Evolutionary conservation across 2,329 filamentous ascomycete genomes (phyloP).

Genomic region (Leptographium flavum): DNA sequence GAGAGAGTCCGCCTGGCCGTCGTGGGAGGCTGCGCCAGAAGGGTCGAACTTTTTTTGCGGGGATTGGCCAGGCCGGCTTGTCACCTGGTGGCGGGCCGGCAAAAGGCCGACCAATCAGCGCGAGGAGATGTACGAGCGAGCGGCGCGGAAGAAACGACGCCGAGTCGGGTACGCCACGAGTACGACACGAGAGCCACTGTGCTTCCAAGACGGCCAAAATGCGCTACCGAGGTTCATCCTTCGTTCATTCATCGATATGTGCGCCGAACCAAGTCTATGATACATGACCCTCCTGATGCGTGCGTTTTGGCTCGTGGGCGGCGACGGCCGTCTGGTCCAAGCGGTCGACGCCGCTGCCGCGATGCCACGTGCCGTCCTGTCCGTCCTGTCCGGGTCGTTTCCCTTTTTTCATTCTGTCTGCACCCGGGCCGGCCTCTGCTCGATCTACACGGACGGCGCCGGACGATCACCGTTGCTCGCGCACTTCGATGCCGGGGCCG

Average conservation of each 20-base stretch:
- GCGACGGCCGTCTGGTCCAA: background rate
- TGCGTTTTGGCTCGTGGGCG: background rate
- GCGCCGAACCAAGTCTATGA: slow-evolving; percentile 1
- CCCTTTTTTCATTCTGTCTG: background rate
- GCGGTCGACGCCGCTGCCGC: background rate
- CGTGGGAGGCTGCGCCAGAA: too few species aligned
- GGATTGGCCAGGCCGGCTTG: background rate
- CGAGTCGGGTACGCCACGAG: too few species aligned
- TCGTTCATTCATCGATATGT: background rate
- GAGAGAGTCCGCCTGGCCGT: background rate
- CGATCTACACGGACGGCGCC: background rate
- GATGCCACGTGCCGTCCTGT: too few species aligned
- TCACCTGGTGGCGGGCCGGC: slow-evolving; percentile 6
- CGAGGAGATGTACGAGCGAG: too few species aligned
- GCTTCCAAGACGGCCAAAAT: too few species aligned
- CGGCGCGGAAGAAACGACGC: too few species aligned
- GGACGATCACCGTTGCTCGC: slow-evolving; percentile 41
- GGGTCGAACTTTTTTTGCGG: background rate
- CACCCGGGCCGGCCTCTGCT: background rate
- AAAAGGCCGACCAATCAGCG: background rate
- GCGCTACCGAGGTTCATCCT: too few species aligned
- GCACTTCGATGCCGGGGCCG: slow-evolving; percentile 72
- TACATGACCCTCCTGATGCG: background rate
- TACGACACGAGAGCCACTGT: too few species aligned
- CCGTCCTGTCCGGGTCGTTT: background rate